A percentile compares a stretch with the other conserved stretches of the same genome.
Evolutionary conservation across 305 asterid genomes (phyloP).

Genomic region (Ilex paraguariensis): DNA sequence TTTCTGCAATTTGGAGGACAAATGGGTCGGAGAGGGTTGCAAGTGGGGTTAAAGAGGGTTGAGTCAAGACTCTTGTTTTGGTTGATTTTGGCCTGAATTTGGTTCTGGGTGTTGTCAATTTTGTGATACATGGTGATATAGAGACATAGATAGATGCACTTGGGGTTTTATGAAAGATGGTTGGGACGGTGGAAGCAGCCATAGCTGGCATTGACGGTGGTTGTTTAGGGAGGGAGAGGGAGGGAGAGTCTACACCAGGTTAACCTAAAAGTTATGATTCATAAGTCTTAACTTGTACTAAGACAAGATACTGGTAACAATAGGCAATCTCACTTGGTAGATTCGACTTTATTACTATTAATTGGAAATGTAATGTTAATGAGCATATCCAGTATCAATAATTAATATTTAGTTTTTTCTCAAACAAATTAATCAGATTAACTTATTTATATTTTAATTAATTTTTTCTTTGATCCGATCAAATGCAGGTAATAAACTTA

Average conservation of each 20-base stretch:
- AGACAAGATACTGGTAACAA: too few species aligned
- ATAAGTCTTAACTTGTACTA: too few species aligned
- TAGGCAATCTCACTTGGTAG: too few species aligned
- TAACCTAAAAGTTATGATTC: too few species aligned
- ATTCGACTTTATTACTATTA: too few species aligned
- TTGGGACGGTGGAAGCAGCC: conserved; percentile 40
- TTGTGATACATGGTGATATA: conserved; percentile 21
- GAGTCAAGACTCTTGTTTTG: conserved; percentile 25
- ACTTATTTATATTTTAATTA: too few species aligned
- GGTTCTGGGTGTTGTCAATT: conserved; percentile 20
- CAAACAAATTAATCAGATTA: too few species aligned
- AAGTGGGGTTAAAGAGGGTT: conserved; percentile 16
- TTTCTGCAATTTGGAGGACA: conserved; percentile 82
- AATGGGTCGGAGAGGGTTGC: conserved; percentile 77
- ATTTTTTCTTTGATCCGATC: too few species aligned
- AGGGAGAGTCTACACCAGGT: not conserved
- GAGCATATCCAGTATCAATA: too few species aligned
- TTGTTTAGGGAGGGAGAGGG: not conserved
- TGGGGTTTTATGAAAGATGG: conserved; percentile 9
- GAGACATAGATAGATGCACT: conserved; percentile 10
- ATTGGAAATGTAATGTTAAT: too few species aligned
- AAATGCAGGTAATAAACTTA: too few species aligned
- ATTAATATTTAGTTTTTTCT: too few species aligned
- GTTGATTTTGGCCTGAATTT: conserved; percentile 19
- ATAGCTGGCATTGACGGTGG: conserved; percentile 11